Base-by-base conservation (phyloP, 345 rosid genomes). In the Psidium friedrichsthalianum region DNA sequence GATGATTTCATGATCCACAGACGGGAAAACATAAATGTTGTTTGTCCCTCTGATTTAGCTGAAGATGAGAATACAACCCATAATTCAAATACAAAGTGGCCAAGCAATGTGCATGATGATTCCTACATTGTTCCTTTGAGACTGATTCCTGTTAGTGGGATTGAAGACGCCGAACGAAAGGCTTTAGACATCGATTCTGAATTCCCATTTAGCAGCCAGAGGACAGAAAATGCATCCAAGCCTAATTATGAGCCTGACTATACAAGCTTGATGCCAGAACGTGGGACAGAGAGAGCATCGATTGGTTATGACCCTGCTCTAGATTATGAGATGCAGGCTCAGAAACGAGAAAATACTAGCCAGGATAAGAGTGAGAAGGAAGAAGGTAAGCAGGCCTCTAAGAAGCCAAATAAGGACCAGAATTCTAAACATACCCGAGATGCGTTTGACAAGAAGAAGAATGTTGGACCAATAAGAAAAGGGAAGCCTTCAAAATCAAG, bases 401-500 rank as follows among this genome's bases (percentile, higher is more conserved):
- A 90, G 83, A 93, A 90, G 89, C 88, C 78, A 11, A 92, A 87
- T 82, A 96, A 91, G 92, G 95, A 91, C 89, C 90, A 86, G 82
- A 97, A 92, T 89, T 88, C 90, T 16, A 95, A 91, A 90, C 90
- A 89, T 52, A 53, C 86, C 89, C 88, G 88, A 76, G 93, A 90
- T 89, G 61, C 88, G 56, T 89, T 87, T 36, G 98, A 91, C 85
- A 94, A 88, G 92, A 94, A 92, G 86, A 95, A 95, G 90, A 90
- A 87, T 54, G 91, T 87, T 4, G 99, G 97, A 82, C 94, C 97
- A 21, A 92, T 94, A 88, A 91, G 98, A 84, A 97, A 91, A 91
- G 97, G 94, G 81, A 95, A 94, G 87, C 92, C 96, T 81, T 91
- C 99, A 80, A 96, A 96, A 87, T 86, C 91, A 89, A 94, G 96